Percentiles rank a stretch among this genome's conserved stretches.
These are phyloP conservation scores for Nissolia schottii DNA, from an alignment of 306 rosid genomes.

Conservation along the genomic window DNA sequence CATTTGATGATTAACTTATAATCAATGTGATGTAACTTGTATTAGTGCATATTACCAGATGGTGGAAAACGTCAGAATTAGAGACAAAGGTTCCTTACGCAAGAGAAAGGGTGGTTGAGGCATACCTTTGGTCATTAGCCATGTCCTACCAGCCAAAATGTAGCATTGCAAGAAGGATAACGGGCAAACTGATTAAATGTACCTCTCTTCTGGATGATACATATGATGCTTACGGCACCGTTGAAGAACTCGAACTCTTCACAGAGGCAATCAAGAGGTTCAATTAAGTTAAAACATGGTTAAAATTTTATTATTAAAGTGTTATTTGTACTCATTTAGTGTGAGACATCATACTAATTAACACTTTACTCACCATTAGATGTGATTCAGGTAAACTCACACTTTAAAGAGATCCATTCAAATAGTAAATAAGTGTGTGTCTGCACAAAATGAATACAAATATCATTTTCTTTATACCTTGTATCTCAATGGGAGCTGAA, in stretches of 20 bases:
- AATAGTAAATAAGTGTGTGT: too few species aligned
- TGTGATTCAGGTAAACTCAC: too few species aligned
- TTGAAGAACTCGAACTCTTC: constrained; percentile 41
- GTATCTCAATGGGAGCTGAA: not conserved
- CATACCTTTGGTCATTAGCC: constrained; percentile 10
- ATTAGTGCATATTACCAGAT: constrained; percentile 9
- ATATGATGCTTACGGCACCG: constrained; percentile 36
- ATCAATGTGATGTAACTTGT: not conserved
- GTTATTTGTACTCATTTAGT: too few species aligned
- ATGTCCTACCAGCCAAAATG: constrained; percentile 13
- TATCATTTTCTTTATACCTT: too few species aligned
- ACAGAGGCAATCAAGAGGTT: constrained; percentile 36
- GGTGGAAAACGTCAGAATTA: constrained; percentile 35
- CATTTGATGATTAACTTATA: not conserved
- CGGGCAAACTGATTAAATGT: constrained; percentile 9
- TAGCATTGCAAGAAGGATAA: not conserved
- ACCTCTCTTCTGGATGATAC: constrained; percentile 26
- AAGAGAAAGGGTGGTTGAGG: constrained; percentile 35
- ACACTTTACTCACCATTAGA: too few species aligned
- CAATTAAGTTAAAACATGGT: not conserved
- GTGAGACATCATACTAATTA: too few species aligned
- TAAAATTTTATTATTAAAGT: too few species aligned
- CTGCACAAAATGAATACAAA: too few species aligned
- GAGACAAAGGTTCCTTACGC: constrained; percentile 11
- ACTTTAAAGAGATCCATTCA: too few species aligned